Evolutionary conservation across 2,329 filamentous ascomycete genomes (phyloP).

Genomic region (Fusarium circinatum): DNA sequence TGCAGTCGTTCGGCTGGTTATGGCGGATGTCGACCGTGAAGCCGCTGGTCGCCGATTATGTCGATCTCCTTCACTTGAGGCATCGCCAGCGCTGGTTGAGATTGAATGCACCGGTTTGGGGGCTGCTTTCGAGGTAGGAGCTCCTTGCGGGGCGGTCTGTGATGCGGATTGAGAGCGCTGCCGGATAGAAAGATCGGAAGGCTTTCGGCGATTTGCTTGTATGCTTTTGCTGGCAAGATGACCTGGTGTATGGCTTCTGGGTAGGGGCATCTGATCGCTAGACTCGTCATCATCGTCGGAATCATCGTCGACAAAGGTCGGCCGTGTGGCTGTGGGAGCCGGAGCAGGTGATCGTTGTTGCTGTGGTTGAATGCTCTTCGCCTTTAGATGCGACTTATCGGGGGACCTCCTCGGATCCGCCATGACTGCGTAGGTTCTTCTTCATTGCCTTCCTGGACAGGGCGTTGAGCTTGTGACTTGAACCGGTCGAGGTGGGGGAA

Average conservation of each 20-base stretch:
- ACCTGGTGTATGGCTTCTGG: constrained; percentile 70
- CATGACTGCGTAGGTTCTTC: constrained; percentile 51
- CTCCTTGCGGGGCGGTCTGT: constrained; percentile 45
- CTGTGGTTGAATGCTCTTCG: constrained; percentile 57
- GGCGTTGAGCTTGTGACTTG: constrained; percentile 12
- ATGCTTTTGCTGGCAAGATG: constrained; percentile 68
- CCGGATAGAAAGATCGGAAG: constrained; percentile 63
- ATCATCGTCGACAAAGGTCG: constrained; percentile 51
- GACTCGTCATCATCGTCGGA: constrained; percentile 50
- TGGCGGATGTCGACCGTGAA: constrained; percentile 65
- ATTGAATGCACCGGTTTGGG: constrained; percentile 43
- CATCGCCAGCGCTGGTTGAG: constrained; percentile 37
- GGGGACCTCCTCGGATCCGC: constrained; percentile 53
- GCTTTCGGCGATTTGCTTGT: constrained; percentile 59
- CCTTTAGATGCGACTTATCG: constrained; percentile 49
- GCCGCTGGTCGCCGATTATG: constrained; percentile 53
- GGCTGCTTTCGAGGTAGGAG: constrained; percentile 41
- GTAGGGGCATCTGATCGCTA: constrained; percentile 53
- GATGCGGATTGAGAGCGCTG: constrained; percentile 64
- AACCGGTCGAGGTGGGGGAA: constrained; percentile 18
- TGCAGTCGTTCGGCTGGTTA: constrained; percentile 50
- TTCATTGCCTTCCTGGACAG: constrained; percentile 47
- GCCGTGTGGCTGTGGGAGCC: constrained; percentile 40
- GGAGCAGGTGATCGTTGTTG: constrained; percentile 52
- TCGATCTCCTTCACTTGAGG: constrained; percentile 42